phyloP scores from a whole-genome alignment of 176 grass and related monocot species.

The Hordeum marinum region DNA sequence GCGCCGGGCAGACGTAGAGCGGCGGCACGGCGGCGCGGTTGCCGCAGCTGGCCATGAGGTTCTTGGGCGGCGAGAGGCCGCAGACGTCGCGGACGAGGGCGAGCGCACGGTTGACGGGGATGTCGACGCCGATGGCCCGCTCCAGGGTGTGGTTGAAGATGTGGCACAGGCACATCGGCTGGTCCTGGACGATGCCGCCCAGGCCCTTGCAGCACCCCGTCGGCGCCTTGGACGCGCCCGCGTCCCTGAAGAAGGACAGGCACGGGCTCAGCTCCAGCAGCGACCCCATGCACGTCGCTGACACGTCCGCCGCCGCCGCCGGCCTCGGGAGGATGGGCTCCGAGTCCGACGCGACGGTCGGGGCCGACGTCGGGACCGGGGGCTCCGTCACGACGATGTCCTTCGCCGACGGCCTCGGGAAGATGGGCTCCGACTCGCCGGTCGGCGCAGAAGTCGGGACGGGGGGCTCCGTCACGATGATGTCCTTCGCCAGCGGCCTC shows the following conservation, averaged over 20 bases:
- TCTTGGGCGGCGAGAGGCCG: not conserved
- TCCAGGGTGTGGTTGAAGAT: slow-evolving; percentile 26
- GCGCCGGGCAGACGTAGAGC: slow-evolving; percentile 22
- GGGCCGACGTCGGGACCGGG: not conserved
- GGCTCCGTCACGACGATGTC: not conserved
- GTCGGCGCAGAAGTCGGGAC: not conserved
- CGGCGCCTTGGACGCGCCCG: not conserved
- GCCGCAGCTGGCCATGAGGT: slow-evolving; percentile 9
- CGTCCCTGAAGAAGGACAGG: slow-evolving; percentile 31
- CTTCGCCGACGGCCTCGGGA: too few relatives aligned
- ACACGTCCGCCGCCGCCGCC: not conserved
- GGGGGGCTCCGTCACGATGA: not conserved
- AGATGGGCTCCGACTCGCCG: not conserved
- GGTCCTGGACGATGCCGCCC: not conserved
- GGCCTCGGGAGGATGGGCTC: not conserved
- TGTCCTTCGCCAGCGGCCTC: not conserved
- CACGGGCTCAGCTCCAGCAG: slow-evolving; percentile 37
- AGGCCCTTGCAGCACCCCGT: slow-evolving; percentile 30
- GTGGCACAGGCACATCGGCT: slow-evolving; percentile 30
- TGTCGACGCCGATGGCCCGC: slow-evolving; percentile 32
- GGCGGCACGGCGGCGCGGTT: slow-evolving; percentile 8
- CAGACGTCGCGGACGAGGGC: not conserved
- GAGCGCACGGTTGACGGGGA: slow-evolving; percentile 23
- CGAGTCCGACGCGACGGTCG: not conserved
- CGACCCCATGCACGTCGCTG: slow-evolving; percentile 22